Conservation (phyloP, 139 green algal genomes). For the Helicosporidium sp. region DNA sequence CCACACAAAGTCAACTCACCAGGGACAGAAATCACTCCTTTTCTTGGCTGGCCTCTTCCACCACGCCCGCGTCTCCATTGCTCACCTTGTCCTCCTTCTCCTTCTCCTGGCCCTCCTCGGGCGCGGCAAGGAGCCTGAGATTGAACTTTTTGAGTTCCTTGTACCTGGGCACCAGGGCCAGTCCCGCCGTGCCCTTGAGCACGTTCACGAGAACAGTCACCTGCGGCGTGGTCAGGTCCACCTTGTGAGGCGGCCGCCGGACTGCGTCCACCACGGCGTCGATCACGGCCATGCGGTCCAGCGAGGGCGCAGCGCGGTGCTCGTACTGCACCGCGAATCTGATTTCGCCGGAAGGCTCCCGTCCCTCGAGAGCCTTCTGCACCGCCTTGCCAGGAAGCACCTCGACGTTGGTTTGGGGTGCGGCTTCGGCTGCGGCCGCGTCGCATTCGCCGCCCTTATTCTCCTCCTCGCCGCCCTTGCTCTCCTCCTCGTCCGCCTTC, state of each 20-base stretch:
- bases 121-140: not conserved
- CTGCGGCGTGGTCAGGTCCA: slow-evolving; percentile 19
- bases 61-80: not conserved
- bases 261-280: slow-evolving; percentile 19
- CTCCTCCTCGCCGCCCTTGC: too few species aligned
- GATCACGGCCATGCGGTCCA: slow-evolving; percentile 33
- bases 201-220: slow-evolving; percentile 30
- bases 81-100: not conserved
- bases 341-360: not conserved
- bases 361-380: not conserved
- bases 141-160: slow-evolving; percentile 15
- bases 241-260: slow-evolving; percentile 26
- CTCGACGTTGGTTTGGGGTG: too few species aligned
- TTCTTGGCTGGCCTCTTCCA: not conserved
- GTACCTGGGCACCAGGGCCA: slow-evolving; percentile 25
- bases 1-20: too few species aligned
- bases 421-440: too few species aligned
- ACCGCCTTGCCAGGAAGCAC: slow-evolving; percentile 3
- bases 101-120: slow-evolving; percentile 7
- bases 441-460: not conserved
- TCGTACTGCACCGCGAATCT: slow-evolving; percentile 27
- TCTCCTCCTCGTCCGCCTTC: too few species aligned
- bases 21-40: too few species aligned
- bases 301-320: slow-evolving; percentile 11
- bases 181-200: slow-evolving; percentile 15